phyloP scores from a whole-genome alignment of 2,329 filamentous ascomycete genomes.

The Cladobotryum mycophilum region DNA sequence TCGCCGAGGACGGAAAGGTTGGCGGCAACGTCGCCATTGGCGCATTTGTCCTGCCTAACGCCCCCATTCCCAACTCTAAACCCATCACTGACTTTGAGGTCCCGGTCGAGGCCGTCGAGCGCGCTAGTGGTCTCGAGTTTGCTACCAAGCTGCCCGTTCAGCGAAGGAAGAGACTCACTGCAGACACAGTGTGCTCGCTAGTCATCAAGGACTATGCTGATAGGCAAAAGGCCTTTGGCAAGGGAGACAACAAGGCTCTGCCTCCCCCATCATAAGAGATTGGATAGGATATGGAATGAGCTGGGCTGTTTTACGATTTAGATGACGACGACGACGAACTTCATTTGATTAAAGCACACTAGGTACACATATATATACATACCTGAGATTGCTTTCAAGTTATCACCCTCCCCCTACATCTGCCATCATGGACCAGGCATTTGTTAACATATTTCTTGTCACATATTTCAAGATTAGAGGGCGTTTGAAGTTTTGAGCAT shows the following conservation, averaged over 20 bases:
- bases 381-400: no score
- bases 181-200: slow-evolving; percentile 78
- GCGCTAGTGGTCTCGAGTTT: slow-evolving; percentile 88
- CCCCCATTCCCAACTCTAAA: slow-evolving; percentile 78
- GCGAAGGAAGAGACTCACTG: slow-evolving; percentile 73
- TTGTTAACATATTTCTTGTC: no score
- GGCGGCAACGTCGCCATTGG: slow-evolving; percentile 78
- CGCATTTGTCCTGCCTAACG: slow-evolving; percentile 93
- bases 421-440: no score
- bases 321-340: neutral
- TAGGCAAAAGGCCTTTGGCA: slow-evolving; percentile 52
- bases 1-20: slow-evolving; percentile 72
- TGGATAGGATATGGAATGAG: neutral
- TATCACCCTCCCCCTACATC: no score
- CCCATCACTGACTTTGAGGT: slow-evolving; percentile 90
- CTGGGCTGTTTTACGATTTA: neutral
- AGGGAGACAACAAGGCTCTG: slow-evolving; percentile 24
- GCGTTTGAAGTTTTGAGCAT: neutral
- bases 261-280: neutral
- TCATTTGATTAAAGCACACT: no score
- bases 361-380: no score
- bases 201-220: slow-evolving; percentile 73
- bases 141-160: slow-evolving; percentile 67
- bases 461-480: neutral
- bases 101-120: slow-evolving; percentile 84